A percentile compares a stretch with the other conserved stretches of the same genome.
Conservation (phyloP, 441 rosid genomes). For the Pelargonium myrrhifolium region DNA sequence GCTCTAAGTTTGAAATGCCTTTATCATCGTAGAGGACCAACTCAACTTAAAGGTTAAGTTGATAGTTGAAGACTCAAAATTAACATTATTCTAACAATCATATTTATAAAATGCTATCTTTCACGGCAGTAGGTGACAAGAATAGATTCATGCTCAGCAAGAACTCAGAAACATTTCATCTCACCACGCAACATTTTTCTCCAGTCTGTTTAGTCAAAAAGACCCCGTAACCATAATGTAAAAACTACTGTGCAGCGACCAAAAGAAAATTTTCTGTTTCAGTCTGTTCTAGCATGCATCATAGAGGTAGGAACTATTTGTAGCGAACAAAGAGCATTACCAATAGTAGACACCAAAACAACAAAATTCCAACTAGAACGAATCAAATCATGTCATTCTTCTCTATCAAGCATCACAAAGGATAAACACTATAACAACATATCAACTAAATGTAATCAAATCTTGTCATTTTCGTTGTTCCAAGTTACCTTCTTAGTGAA, state of each 20-base stretch:
- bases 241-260: no score
- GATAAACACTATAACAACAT: neutral
- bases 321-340: neutral
- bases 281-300: neutral
- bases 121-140: neutral
- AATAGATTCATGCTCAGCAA: neutral
- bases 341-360: neutral
- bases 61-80: no score
- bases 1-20: neutral
- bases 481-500: constrained; percentile 70
- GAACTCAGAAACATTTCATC: neutral
- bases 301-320: neutral
- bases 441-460: neutral
- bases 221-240: neutral
- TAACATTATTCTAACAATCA: no score
- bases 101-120: neutral
- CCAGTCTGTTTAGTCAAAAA: neutral
- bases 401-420: neutral
- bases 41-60: no score
- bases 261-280: neutral
- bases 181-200: neutral
- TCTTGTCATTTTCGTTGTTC: neutral
- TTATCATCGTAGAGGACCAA: neutral
- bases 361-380: no score
- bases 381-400: no score